phyloP scores from a whole-genome alignment of 495 filamentous ascomycete species.

The Hypoxylon subgilvum region DNA sequence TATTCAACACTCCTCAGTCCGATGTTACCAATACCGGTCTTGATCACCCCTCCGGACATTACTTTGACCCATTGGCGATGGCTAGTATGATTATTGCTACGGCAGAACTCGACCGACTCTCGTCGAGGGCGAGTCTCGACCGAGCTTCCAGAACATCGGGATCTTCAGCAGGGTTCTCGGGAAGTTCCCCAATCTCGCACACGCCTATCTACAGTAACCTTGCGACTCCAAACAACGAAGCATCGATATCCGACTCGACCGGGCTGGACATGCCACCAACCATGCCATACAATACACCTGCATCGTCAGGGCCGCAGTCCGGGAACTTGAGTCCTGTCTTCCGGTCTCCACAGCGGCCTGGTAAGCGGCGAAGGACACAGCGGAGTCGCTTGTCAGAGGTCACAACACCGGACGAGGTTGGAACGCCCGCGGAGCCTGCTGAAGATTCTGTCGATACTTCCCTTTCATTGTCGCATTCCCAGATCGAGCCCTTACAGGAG shows the following conservation, averaged over 20 bases:
- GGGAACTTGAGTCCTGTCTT: conserved; percentile 10
- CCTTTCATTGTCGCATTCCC: background rate
- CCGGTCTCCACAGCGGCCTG: conserved; percentile 22
- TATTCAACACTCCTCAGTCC: conserved; percentile 42
- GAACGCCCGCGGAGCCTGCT: conserved; percentile 6
- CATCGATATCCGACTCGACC: background rate
- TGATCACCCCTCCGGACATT: background rate
- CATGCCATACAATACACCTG: conserved; percentile 23
- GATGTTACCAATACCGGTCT: conserved; percentile 2
- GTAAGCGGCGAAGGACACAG: conserved; percentile 20
- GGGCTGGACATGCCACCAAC: conserved; percentile 6
- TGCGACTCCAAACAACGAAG: conserved; percentile 13
- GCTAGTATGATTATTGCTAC: conserved; percentile 39
- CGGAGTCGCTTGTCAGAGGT: conserved; percentile 41
- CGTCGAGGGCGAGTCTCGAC: conserved; percentile 20
- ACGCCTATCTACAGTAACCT: conserved; percentile 2
- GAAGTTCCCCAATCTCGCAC: conserved; percentile 10
- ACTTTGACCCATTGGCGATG: conserved; percentile 30
- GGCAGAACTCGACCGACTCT: conserved; percentile 39
- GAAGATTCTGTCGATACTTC: conserved; percentile 5
- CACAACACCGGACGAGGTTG: conserved; percentile 35
- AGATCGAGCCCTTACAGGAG: conserved; percentile 33
- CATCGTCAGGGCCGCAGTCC: conserved; percentile 17
- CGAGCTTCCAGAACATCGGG: too few species aligned
- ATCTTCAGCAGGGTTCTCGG: too few species aligned